Evolutionary conservation across 2,329 filamentous ascomycete species (phyloP).

Genomic region (Triangularia setosa): DNA sequence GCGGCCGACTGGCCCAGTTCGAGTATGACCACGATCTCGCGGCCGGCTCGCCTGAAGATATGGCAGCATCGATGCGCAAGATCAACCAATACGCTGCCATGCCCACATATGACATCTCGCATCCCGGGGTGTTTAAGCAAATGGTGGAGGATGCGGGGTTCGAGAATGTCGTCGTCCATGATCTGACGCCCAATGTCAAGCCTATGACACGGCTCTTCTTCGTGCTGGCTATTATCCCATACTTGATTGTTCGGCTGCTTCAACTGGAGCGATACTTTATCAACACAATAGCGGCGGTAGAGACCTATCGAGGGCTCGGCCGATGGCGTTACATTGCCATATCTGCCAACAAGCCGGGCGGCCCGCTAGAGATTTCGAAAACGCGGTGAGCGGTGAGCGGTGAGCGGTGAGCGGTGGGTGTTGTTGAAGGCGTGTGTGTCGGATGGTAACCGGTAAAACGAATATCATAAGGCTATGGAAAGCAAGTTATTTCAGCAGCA

Average conservation of each 20-base stretch:
- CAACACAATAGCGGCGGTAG: not conserved
- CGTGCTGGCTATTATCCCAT: conserved; percentile 31
- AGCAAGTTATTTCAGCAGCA: too few relatives aligned
- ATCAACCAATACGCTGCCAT: conserved; percentile 13
- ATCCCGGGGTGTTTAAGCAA: conserved; percentile 35
- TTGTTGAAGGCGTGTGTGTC: not conserved
- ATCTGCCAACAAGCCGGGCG: not conserved
- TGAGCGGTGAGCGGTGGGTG: not conserved
- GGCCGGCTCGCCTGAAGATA: conserved; percentile 23
- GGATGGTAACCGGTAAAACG: too few relatives aligned
- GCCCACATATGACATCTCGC: conserved; percentile 23
- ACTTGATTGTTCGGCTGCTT: not conserved
- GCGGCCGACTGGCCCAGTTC: conserved; percentile 42
- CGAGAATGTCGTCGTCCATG: conserved; percentile 39
- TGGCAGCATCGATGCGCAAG: conserved; percentile 31
- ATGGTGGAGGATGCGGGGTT: conserved; percentile 43
- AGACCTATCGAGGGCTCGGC: not conserved
- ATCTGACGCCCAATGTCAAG: conserved; percentile 43
- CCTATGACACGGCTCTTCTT: conserved; percentile 48
- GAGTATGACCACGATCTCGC: conserved; percentile 44
- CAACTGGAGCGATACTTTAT: not conserved
- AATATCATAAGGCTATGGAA: too few relatives aligned
- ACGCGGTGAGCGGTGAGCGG: not conserved
- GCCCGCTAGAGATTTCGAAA: not conserved
- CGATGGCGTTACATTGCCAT: not conserved